phyloP scores from a whole-genome alignment of 2,329 filamentous ascomycete species.

The Beauveria sp. region DNA sequence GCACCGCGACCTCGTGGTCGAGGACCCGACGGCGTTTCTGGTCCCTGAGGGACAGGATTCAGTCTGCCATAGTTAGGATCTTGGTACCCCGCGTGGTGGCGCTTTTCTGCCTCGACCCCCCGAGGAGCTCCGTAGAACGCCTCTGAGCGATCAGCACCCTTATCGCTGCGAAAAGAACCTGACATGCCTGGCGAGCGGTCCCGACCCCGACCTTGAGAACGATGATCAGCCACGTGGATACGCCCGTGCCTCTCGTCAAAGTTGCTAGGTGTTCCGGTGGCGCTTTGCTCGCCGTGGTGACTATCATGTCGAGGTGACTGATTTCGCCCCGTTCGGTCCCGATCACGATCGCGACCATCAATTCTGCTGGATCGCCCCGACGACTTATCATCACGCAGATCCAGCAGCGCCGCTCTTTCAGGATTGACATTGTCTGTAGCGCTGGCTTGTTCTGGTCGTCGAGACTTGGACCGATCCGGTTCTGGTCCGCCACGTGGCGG shows the following conservation, averaged over 20 bases:
- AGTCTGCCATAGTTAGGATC: constrained; percentile 58
- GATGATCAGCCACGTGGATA: constrained; percentile 28
- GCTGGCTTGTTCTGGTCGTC: constrained; percentile 21
- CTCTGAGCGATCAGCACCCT: constrained; percentile 29
- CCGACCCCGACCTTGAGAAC: constrained; percentile 24
- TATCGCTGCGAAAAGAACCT: constrained; percentile 22
- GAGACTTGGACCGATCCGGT: constrained; percentile 23
- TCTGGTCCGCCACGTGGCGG: constrained; percentile 19
- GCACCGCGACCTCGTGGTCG: constrained; percentile 41
- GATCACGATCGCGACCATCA: constrained; percentile 38
- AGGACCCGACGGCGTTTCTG: constrained; percentile 48
- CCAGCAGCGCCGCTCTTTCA: constrained; percentile 38
- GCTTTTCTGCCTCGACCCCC: constrained; percentile 44
- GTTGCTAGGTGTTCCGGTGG: constrained; percentile 23
- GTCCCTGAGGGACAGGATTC: constrained; percentile 41
- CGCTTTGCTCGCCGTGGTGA: constrained; percentile 23
- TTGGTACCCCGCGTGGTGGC: constrained; percentile 34
- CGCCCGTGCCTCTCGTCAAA: constrained; percentile 43
- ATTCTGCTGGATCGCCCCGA: constrained; percentile 34
- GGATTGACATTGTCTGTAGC: constrained; percentile 37
- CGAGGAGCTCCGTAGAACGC: constrained; percentile 30
- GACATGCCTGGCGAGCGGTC: constrained; percentile 25
- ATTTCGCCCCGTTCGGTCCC: constrained; percentile 32
- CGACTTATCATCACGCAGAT: constrained; percentile 28
- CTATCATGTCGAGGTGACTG: constrained; percentile 42